phyloP scores from a whole-genome alignment of 2,329 filamentous ascomycete species.

The Hypoxylon sp. region DNA sequence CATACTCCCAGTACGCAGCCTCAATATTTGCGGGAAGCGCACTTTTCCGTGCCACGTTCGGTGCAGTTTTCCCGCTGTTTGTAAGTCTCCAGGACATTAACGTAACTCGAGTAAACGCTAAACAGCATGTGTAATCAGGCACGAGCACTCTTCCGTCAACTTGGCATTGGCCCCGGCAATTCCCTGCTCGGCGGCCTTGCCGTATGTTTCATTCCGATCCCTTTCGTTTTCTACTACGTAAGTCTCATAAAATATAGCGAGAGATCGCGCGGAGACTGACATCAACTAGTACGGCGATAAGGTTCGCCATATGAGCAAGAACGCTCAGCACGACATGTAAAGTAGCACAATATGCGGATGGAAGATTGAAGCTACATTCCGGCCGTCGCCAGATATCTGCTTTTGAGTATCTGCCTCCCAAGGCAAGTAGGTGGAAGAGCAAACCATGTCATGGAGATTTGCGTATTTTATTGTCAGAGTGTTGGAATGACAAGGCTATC shows the following conservation, averaged over 20 bases:
- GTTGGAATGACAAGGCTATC: no score
- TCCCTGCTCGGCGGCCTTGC: constrained; percentile 46
- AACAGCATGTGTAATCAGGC: constrained; percentile 24
- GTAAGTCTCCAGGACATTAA: constrained; percentile 24
- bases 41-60: constrained; percentile 44
- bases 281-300: constrained; percentile 19
- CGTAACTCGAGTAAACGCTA: background rate
- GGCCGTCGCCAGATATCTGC: background rate
- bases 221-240: constrained; percentile 44
- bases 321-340: constrained; percentile 3
- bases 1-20: constrained; percentile 45
- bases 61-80: constrained; percentile 48
- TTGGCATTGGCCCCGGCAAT: constrained; percentile 44
- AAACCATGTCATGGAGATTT: background rate
- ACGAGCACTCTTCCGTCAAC: constrained; percentile 38
- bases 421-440: background rate
- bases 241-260: background rate
- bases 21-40: constrained; percentile 48
- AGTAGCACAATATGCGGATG: background rate
- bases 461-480: background rate
- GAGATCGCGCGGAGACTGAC: background rate
- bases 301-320: constrained; percentile 32
- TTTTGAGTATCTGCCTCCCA: background rate
- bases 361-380: background rate
- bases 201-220: constrained; percentile 44